Evolutionary conservation across 257 asterid genomes (phyloP), one percentile per base, ranked within the genome.

Genomic region (Solanum rostratum): DNA sequence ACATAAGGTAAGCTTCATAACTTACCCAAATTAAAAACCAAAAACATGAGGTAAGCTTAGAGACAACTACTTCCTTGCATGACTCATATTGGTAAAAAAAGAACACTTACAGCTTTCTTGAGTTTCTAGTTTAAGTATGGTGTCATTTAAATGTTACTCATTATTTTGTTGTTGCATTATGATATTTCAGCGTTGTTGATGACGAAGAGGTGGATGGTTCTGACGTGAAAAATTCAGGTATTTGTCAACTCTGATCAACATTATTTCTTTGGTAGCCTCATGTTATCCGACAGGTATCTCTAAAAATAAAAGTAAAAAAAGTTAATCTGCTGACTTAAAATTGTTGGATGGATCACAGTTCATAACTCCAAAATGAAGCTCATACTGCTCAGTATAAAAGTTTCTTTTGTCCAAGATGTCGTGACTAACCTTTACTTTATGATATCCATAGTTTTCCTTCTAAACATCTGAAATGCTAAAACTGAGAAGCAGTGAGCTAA

Each of bases 151-250:
- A 7, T 1, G 2, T 7, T 7, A 24, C 15, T 71, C n/a, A 43
- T 71, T 29, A 46, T 76, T 24, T 76, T n/a, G 13, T 86, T 37
- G 80, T 81, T 65, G 87, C 84, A 85, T 78, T 90, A 20, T 84
- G 88, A 88, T 90, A 63, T 78, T 85, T 84, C 98, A 95, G 99
- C 85, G 94, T 97, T 81, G 88, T 91, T 29, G 98, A 93, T 90
- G 99, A 95, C 83, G 84, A 65, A 66, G 94, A 93, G 53, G 85
- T 81, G 80, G 89, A 90, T 66, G 89, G 74, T 85, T 19, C 91
- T 82, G 88, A 65, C 60, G 81, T 85, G 19, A 24, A 85, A 68
- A 86, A 84, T 86, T 90, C 98, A 92, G 99, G 98, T 96, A 20
- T 62, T 59, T 79, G 18, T 46, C 37, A 16, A 55, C 71, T 13